Conservation (phyloP, 2,329 filamentous ascomycete genomes). For the Colletotrichum sp. region DNA sequence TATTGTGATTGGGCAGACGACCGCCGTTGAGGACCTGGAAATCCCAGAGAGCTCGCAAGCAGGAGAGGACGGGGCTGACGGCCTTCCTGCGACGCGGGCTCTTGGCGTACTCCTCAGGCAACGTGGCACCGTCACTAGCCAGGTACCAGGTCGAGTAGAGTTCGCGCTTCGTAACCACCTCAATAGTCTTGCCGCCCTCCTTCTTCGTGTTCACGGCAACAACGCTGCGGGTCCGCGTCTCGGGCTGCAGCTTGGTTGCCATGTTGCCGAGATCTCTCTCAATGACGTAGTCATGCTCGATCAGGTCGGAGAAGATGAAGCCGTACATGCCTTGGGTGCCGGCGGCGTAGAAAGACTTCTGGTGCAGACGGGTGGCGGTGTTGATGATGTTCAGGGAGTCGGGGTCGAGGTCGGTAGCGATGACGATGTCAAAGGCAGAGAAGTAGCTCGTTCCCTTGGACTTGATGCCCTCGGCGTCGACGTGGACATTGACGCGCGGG, state of each 20-base stretch:
- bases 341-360: conserved; percentile 86
- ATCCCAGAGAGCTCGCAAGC: conserved; percentile 88
- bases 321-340: conserved; percentile 90
- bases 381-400: conserved; percentile 80
- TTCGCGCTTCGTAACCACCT: conserved; percentile 91
- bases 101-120: conserved; percentile 70
- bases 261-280: conserved; percentile 84
- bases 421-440: conserved; percentile 79
- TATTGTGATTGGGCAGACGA: conserved; percentile 58
- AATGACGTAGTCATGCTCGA: conserved; percentile 88
- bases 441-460: conserved; percentile 78
- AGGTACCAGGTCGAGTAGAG: conserved; percentile 87
- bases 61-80: conserved; percentile 85
- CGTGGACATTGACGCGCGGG: conserved; percentile 79
- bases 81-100: conserved; percentile 72
- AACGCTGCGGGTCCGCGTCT: conserved; percentile 80
- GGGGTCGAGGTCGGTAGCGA: conserved; percentile 87
- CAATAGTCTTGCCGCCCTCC: conserved; percentile 73
- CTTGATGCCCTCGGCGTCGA: conserved; percentile 72
- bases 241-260: conserved; percentile 61
- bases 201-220: conserved; percentile 73
- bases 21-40: conserved; percentile 69
- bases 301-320: conserved; percentile 92
- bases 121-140: conserved; percentile 76
- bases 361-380: conserved; percentile 79